These are phyloP conservation scores for Gastrolobium villosum DNA, from an alignment of 306 rosid genomes.

Conservation along the genomic window DNA sequence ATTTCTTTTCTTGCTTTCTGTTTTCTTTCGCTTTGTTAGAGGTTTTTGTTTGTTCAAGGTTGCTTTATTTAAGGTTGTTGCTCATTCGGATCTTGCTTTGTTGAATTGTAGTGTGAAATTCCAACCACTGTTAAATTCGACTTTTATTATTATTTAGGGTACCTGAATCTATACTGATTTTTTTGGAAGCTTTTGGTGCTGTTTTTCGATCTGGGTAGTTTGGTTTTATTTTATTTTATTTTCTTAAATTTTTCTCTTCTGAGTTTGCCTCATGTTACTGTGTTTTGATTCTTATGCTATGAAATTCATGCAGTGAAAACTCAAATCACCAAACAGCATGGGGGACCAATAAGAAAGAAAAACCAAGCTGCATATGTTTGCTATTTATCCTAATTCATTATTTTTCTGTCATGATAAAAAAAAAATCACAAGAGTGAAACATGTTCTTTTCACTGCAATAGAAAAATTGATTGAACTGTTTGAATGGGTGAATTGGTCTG, in stretches of 20 bases:
- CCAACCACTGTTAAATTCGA: background rate
- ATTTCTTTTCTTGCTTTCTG: too few relatives aligned
- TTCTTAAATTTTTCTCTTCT: background rate
- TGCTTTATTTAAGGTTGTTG: background rate
- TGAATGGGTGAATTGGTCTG: constrained; percentile 12
- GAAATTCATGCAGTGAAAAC: background rate
- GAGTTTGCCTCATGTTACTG: background rate
- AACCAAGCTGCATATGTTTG: background rate
- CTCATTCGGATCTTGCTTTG: background rate
- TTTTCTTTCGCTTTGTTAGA: too few relatives aligned
- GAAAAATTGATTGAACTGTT: background rate
- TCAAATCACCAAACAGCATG: background rate
- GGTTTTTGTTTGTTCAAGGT: too few relatives aligned
- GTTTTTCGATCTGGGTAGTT: background rate
- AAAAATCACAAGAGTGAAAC: background rate
- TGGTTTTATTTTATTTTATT: too few relatives aligned
- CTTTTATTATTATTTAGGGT: background rate
- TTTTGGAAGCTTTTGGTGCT: background rate
- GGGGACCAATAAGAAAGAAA: background rate
- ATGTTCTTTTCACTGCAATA: background rate
- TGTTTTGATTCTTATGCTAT: too few relatives aligned
- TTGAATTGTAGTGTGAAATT: background rate
- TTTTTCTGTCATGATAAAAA: too few relatives aligned
- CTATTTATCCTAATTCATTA: too few relatives aligned
- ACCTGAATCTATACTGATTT: background rate